Evolutionary conservation across 2,329 filamentous ascomycete species (phyloP).

Genomic region (Colletotrichum destructivum): DNA sequence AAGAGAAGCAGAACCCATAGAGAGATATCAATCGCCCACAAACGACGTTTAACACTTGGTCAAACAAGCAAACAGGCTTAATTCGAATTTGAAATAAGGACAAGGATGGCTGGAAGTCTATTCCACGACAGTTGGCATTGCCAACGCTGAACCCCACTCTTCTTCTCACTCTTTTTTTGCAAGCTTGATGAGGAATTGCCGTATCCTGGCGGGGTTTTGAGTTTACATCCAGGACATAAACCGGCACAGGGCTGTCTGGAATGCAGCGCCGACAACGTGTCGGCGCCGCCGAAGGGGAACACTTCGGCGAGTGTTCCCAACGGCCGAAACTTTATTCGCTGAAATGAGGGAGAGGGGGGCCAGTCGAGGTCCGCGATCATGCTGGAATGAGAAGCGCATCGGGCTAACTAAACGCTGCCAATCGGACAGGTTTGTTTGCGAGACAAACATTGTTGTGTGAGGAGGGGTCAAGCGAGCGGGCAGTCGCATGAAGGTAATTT

Average conservation of each 20-base stretch:
- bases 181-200: background rate
- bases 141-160: background rate
- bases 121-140: conserved; percentile 1
- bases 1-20: no score
- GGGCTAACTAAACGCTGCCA: background rate
- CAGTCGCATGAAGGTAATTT: background rate
- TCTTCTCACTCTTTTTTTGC: background rate
- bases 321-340: conserved; percentile 6
- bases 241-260: background rate
- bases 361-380: no score
- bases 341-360: conserved; percentile 4
- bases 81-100: background rate
- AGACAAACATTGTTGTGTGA: background rate
- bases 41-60: background rate
- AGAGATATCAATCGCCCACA: no score
- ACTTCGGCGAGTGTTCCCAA: background rate
- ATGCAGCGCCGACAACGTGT: conserved; percentile 1
- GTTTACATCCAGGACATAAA: conserved; percentile 9
- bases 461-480: background rate
- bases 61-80: conserved; percentile 14
- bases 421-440: background rate
- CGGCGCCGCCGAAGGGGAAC: background rate
- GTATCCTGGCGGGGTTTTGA: conserved; percentile 6
- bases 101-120: conserved; percentile 21
- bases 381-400: background rate